Evolutionary conservation across 345 rosid species (phyloP).

Genomic region (Brassica nigra): DNA sequence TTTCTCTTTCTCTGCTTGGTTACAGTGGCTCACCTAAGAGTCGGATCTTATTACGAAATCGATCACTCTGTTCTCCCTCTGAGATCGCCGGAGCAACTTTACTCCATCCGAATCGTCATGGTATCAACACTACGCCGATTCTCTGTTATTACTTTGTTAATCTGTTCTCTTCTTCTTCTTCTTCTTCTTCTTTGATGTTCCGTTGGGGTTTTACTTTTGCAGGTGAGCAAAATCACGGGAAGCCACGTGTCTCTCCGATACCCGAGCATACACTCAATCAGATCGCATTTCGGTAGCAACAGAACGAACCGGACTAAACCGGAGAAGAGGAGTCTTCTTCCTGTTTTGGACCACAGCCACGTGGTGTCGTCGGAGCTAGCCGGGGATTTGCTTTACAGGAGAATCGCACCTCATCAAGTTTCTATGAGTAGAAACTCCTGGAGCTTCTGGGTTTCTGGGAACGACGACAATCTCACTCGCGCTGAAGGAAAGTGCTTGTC

Average conservation of each 20-base stretch:
- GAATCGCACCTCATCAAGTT: constrained; percentile 60
- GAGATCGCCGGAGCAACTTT: constrained; percentile 61
- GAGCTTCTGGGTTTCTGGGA: constrained; percentile 65
- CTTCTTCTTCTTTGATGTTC: not conserved
- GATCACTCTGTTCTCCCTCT: constrained; percentile 61
- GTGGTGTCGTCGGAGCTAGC: constrained; percentile 57
- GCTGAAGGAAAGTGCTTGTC: constrained; percentile 54
- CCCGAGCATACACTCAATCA: constrained; percentile 64
- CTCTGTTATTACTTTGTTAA: not conserved
- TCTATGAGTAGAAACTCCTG: constrained; percentile 45
- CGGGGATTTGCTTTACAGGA: constrained; percentile 59
- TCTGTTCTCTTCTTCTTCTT: not conserved
- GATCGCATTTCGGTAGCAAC: constrained; percentile 47
- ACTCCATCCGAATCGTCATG: constrained; percentile 64
- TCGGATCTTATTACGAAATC: constrained; percentile 71
- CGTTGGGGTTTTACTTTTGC: not conserved
- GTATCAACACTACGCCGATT: constrained; percentile 37
- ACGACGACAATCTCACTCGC: constrained; percentile 4
- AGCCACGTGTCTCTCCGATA: constrained; percentile 62
- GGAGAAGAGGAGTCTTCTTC: constrained; percentile 50
- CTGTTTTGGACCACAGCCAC: constrained; percentile 71
- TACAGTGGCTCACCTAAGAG: constrained; percentile 53
- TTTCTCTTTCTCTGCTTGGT: not conserved
- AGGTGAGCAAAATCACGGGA: constrained; percentile 77
- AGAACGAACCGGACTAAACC: constrained; percentile 30